Evolutionary conservation across 805 yeast species (phyloP).

Genomic region (Teunomyces atbi): DNA sequence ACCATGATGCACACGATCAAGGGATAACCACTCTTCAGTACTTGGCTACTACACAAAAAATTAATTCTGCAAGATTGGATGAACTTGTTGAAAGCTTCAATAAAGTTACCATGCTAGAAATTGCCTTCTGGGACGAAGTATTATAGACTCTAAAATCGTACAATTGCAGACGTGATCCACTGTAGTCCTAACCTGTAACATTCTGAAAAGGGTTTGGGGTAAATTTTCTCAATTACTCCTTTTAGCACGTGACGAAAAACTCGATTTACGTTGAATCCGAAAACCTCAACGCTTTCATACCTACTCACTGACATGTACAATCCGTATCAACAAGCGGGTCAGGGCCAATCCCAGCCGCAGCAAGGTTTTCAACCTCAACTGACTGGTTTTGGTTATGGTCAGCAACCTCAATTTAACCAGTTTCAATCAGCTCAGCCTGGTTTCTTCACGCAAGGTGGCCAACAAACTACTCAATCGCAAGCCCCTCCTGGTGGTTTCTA

Average conservation of each 20-base stretch:
- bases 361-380: conserved; percentile 25
- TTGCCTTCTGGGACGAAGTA: conserved; percentile 65
- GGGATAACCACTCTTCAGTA: conserved; percentile 52
- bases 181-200: not conserved
- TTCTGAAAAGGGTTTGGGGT: not conserved
- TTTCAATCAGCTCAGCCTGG: conserved; percentile 4
- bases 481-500: not conserved
- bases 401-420: conserved; percentile 9
- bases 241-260: not conserved
- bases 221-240: not conserved
- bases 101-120: conserved; percentile 59
- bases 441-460: not conserved
- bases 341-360: conserved; percentile 19
- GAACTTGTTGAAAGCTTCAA: conserved; percentile 57
- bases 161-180: not conserved
- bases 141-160: not conserved
- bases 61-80: conserved; percentile 45
- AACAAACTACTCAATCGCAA: conserved; percentile 8
- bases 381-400: conserved; percentile 23
- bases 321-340: conserved; percentile 31
- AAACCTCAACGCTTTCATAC: conserved; percentile 1
- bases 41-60: conserved; percentile 29
- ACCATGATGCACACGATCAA: conserved; percentile 46
- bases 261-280: not conserved
- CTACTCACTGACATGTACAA: conserved; percentile 31